phyloP scores from a whole-genome alignment of 352 stramenopile genomes.

The Phytopythium delawarense region DNA sequence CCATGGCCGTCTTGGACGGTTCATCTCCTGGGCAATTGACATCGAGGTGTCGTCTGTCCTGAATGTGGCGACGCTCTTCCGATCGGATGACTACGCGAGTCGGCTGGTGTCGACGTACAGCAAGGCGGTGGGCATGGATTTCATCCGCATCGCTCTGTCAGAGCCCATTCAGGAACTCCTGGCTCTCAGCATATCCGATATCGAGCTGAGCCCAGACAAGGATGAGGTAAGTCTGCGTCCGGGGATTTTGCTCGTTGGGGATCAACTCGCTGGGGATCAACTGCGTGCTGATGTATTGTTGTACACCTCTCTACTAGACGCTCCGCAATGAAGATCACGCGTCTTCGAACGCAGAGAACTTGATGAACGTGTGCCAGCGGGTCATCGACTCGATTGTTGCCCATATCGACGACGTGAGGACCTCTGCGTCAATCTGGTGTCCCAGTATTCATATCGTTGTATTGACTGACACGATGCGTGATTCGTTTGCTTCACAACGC shows the following conservation, averaged over 20 bases:
- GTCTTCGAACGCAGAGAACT: slow-evolving; percentile 58
- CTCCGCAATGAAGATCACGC: slow-evolving; percentile 30
- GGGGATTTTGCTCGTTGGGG: not conserved
- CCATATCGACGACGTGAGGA: slow-evolving; percentile 41
- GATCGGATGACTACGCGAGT: slow-evolving; percentile 72
- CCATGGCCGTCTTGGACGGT: slow-evolving; percentile 44
- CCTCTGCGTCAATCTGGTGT: not conserved
- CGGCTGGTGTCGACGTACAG: slow-evolving; percentile 71
- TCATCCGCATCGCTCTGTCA: slow-evolving; percentile 53
- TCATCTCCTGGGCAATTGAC: slow-evolving; percentile 76
- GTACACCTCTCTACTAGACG: slow-evolving; percentile 5
- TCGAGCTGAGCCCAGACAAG: slow-evolving; percentile 69
- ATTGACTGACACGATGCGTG: not conserved
- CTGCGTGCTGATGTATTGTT: not conserved
- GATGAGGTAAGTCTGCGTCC: slow-evolving; percentile 25
- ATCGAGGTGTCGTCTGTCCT: slow-evolving; percentile 71
- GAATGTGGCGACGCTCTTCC: slow-evolving; percentile 75
- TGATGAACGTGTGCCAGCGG: slow-evolving; percentile 80
- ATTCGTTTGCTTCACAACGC: not conserved
- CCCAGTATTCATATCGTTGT: not conserved
- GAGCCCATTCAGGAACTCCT: slow-evolving; percentile 64
- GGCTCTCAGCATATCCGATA: slow-evolving; percentile 60
- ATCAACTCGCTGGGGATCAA: no score
- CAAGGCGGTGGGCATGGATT: slow-evolving; percentile 67
- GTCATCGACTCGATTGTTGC: slow-evolving; percentile 80